Percentiles rank a stretch among this genome's conserved stretches.
Conservation (phyloP, 2,329 filamentous ascomycete genomes). For the Pezicula rhizophila region DNA sequence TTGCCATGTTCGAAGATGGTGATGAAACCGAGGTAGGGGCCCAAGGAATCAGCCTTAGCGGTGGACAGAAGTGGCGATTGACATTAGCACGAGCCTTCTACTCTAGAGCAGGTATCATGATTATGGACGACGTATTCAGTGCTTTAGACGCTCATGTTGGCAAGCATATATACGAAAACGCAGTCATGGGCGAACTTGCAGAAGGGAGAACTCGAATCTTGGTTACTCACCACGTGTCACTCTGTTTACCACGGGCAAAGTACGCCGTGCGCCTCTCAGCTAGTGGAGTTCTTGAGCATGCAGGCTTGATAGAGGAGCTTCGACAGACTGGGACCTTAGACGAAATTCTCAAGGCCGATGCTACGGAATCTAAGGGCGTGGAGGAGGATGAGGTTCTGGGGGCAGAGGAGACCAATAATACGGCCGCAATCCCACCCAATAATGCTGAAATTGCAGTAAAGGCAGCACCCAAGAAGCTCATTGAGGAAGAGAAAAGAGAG, state of each 20-base stretch:
- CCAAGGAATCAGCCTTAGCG: constrained; percentile 75
- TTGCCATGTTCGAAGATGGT: constrained; percentile 67
- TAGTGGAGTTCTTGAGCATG: constrained; percentile 52
- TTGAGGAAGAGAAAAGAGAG: constrained; percentile 66
- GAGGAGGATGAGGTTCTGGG: constrained; percentile 42
- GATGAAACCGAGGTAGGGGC: constrained; percentile 75
- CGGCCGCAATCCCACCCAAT: constrained; percentile 30
- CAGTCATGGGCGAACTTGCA: constrained; percentile 63
- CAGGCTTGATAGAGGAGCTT: constrained; percentile 58
- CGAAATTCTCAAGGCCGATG: constrained; percentile 48
- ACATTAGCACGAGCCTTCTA: constrained; percentile 74
- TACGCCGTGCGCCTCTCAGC: constrained; percentile 67
- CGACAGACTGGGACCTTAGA: constrained; percentile 47
- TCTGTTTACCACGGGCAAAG: constrained; percentile 63
- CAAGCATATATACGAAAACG: constrained; percentile 69
- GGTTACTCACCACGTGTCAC: constrained; percentile 70
- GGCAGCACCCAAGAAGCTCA: constrained; percentile 51
- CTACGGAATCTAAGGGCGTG: constrained; percentile 23
- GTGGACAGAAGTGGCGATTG: constrained; percentile 76
- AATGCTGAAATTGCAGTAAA: constrained; percentile 30
- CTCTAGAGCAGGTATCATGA: constrained; percentile 67
- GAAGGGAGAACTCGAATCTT: constrained; percentile 65
- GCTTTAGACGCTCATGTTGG: constrained; percentile 76
- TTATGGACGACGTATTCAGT: constrained; percentile 78
- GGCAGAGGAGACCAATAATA: constrained; percentile 37